Conservation (phyloP, 441 rosid genomes). For the Euphorbia celastroides region DNA sequence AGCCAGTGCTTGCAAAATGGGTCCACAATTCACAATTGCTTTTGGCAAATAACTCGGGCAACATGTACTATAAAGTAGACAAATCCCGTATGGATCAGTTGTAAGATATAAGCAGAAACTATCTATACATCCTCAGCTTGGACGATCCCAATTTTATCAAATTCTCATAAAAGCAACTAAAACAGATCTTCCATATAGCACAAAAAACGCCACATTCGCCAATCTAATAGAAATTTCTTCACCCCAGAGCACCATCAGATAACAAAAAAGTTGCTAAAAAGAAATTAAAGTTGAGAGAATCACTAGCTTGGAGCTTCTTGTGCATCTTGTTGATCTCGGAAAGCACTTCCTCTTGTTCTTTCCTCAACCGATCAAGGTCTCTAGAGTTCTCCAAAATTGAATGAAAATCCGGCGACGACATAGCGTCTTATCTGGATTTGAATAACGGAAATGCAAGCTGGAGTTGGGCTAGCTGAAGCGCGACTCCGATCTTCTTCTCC, state of each 20-base stretch:
- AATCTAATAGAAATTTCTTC: too few relatives aligned
- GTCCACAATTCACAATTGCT: slow-evolving; percentile 6
- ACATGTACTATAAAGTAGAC: neutral
- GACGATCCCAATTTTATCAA: neutral
- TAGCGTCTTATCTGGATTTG: too few relatives aligned
- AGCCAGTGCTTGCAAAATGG: neutral
- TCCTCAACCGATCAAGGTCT: too few relatives aligned
- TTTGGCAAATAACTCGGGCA: slow-evolving; percentile 4
- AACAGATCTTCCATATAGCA: slow-evolving; percentile 1
- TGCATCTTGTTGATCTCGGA: slow-evolving; percentile 89
- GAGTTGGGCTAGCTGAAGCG: too few relatives aligned
- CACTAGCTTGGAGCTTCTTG: slow-evolving; percentile 76
- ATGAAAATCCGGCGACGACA: slow-evolving; percentile 52
- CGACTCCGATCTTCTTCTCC: too few relatives aligned
- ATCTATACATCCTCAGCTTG: too few relatives aligned
- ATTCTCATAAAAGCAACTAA: slow-evolving; percentile 7
- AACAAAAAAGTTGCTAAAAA: neutral
- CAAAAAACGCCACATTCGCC: neutral
- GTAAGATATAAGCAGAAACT: too few relatives aligned
- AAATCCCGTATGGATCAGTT: neutral
- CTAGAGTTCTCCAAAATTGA: too few relatives aligned
- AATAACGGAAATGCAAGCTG: too few relatives aligned
- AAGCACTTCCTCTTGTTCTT: slow-evolving; percentile 61
- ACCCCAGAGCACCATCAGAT: neutral
- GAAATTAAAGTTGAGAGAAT: slow-evolving; percentile 5